Conservation (phyloP, 345 rosid genomes). For the Cochlearia excelsa region DNA sequence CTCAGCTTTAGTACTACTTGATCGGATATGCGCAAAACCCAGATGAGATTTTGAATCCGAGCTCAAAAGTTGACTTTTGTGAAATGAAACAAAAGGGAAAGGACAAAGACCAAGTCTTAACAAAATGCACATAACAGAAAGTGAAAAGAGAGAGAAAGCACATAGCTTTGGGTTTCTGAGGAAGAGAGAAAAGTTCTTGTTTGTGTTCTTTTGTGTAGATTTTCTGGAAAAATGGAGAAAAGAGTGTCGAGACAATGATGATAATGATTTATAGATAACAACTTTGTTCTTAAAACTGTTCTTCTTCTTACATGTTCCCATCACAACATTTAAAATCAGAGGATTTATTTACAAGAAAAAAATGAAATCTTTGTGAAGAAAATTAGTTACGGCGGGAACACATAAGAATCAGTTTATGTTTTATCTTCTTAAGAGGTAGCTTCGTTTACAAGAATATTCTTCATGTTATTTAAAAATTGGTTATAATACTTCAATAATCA, state of each 20-base stretch:
- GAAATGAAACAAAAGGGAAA: constrained; percentile 38
- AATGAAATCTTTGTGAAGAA: constrained; percentile 1
- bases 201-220: constrained; percentile 32
- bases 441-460: neutral
- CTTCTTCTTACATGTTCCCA: constrained; percentile 45
- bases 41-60: constrained; percentile 34
- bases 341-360: neutral
- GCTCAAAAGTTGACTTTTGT: constrained; percentile 30
- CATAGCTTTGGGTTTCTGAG: constrained; percentile 49
- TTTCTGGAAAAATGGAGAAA: constrained; percentile 50
- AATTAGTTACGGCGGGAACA: constrained; percentile 34
- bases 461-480: no score
- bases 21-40: constrained; percentile 28
- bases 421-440: neutral
- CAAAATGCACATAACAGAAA: constrained; percentile 51
- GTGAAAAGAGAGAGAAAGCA: constrained; percentile 52
- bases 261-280: constrained; percentile 50
- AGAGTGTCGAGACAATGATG: constrained; percentile 59
- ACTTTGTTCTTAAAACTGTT: constrained; percentile 38
- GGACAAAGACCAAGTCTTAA: constrained; percentile 45
- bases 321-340: constrained; percentile 17
- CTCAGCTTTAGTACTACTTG: constrained; percentile 14
- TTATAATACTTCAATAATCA: neutral
- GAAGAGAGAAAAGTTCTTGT: neutral
- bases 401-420: neutral